Percentiles rank a stretch among this genome's conserved stretches.
These are phyloP conservation scores for Sonneratia alba DNA, from an alignment of 345 rosid genomes.

Conservation along the genomic window DNA sequence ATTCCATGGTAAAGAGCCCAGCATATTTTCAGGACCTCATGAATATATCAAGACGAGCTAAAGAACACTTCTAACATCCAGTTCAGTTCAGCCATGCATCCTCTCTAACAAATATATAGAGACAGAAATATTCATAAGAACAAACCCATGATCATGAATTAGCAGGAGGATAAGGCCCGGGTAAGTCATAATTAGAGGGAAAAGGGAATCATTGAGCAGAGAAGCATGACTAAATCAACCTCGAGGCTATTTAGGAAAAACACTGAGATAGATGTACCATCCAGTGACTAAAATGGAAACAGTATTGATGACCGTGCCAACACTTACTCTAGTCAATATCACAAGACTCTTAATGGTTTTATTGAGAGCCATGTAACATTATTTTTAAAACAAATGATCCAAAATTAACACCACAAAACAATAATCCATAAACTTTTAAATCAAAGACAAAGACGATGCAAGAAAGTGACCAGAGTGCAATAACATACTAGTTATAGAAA, in stretches of 20 bases:
- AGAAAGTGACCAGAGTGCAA: too few species aligned
- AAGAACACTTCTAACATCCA: not conserved
- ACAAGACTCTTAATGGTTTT: too few species aligned
- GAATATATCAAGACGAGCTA: too few species aligned
- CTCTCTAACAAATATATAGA: not conserved
- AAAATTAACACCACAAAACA: too few species aligned
- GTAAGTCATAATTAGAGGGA: not conserved
- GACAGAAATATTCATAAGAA: not conserved
- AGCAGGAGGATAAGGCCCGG: not conserved
- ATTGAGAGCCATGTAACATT: too few species aligned
- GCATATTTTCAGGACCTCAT: too few species aligned
- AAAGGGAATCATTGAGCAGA: not conserved
- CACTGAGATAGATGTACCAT: not conserved
- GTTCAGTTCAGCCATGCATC: not conserved
- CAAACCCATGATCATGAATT: not conserved
- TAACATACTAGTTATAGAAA: too few species aligned
- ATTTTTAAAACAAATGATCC: too few species aligned
- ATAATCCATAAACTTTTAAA: too few species aligned
- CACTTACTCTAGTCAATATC: too few species aligned
- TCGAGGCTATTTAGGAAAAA: not conserved
- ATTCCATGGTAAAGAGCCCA: not conserved
- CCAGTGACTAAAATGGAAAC: not conserved
- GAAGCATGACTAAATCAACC: not conserved
- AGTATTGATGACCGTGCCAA: not conserved
- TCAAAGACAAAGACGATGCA: too few species aligned